These are phyloP conservation scores for Ogataea degrootiae DNA, from an alignment of 805 yeast genomes.

Conservation along the genomic window DNA sequence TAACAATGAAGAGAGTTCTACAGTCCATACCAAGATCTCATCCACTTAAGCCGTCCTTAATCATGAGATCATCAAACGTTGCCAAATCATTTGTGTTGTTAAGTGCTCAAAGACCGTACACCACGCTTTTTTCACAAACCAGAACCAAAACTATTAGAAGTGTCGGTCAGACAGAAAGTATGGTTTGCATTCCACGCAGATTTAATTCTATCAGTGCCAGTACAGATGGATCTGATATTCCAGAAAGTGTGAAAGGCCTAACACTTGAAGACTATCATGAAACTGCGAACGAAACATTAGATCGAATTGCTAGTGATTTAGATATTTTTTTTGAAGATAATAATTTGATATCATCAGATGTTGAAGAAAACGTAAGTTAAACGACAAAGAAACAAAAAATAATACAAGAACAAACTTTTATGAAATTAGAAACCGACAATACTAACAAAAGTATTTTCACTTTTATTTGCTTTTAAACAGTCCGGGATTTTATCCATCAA, in stretches of 20 bases:
- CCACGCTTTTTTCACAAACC: not conserved
- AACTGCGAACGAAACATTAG: constrained; percentile 65
- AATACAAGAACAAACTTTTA: not conserved
- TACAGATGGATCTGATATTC: constrained; percentile 54
- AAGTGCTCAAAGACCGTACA: not conserved
- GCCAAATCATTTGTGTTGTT: not conserved
- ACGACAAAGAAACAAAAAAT: no score
- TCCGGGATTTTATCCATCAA: constrained; percentile 76
- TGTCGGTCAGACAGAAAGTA: no score
- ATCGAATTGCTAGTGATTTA: constrained; percentile 57
- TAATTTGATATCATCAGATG: constrained; percentile 48
- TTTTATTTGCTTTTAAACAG: constrained; percentile 1
- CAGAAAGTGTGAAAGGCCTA: constrained; percentile 45
- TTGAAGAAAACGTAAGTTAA: constrained; percentile 55
- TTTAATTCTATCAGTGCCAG: constrained; percentile 25
- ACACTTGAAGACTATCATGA: constrained; percentile 54
- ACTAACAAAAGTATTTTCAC: not conserved
- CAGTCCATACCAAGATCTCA: no score
- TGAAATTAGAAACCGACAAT: not conserved
- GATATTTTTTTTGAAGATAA: constrained; percentile 60
- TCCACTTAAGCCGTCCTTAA: no score
- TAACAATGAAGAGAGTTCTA: no score
- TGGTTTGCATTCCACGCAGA: constrained; percentile 7
- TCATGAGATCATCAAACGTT: no score
- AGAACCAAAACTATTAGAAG: not conserved